phyloP scores from a whole-genome alignment of 805 yeast genomes.

The Yarrowia sp. region DNA sequence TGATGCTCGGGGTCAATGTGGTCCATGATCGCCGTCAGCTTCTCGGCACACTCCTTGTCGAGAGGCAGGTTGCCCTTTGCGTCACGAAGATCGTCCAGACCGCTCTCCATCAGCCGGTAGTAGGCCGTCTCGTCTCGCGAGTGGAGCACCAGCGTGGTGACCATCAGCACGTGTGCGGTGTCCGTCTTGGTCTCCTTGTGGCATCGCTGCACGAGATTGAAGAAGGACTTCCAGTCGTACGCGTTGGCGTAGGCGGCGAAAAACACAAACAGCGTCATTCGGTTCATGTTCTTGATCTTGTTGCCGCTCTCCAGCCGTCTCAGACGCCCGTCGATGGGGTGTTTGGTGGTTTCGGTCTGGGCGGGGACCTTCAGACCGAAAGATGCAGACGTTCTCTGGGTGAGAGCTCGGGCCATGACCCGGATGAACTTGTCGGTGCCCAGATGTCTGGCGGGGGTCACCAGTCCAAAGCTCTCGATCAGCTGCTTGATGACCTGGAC shows the following conservation, averaged over 20 bases:
- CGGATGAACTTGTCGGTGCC: background rate
- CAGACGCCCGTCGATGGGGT: constrained; percentile 17
- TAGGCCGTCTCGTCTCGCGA: constrained; percentile 4
- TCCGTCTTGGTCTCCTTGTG: background rate
- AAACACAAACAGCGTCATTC: background rate
- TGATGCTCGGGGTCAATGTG: background rate
- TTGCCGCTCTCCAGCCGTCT: too few species aligned
- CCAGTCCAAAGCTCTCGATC: background rate
- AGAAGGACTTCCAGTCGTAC: background rate
- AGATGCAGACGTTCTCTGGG: constrained; percentile 35
- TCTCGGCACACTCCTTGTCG: background rate
- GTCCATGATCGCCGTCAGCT: background rate
- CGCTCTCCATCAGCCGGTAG: background rate
- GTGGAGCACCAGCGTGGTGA: background rate
- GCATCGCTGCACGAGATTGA: background rate
- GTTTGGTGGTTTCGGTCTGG: constrained; percentile 24
- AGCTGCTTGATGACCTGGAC: constrained; percentile 1
- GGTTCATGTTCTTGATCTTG: background rate
- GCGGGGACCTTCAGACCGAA: constrained; percentile 28
- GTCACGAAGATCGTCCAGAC: background rate
- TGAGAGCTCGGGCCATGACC: background rate
- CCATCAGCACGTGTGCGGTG: background rate
- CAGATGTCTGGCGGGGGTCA: background rate
- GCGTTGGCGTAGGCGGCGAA: constrained; percentile 25
- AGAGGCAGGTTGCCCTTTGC: background rate